A percentile compares a stretch with the other conserved stretches of the same genome.
Evolutionary conservation across 441 rosid genomes (phyloP).

Genomic region (Jatropha podagrica): DNA sequence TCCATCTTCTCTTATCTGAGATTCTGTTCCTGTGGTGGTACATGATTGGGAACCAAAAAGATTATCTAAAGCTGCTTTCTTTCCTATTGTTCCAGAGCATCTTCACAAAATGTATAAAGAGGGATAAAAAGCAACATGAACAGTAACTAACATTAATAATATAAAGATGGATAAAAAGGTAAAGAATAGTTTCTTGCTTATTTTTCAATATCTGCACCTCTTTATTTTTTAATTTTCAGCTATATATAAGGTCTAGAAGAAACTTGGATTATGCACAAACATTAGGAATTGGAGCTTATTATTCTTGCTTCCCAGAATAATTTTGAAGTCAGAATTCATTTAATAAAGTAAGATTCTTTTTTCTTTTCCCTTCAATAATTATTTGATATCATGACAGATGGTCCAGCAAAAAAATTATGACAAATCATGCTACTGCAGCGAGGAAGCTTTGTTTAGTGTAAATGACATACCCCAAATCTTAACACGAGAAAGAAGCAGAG

Average conservation of each 20-base stretch:
- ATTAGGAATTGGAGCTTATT: constrained; percentile 2
- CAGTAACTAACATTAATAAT: constrained; percentile 3
- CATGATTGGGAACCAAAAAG: constrained; percentile 53
- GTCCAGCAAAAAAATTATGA: no score
- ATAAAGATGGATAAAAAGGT: not conserved
- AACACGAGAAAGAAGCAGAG: no score
- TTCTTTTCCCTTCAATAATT: not conserved
- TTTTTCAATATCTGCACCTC: no score
- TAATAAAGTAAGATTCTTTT: not conserved
- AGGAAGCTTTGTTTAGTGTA: no score
- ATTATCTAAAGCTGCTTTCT: constrained; percentile 51
- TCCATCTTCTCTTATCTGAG: constrained; percentile 57
- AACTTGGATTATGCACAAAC: no score
- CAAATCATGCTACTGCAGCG: no score
- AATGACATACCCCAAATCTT: no score
- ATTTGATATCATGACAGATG: no score
- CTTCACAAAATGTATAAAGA: no score
- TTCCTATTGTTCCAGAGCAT: constrained; percentile 40
- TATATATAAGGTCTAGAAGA: no score
- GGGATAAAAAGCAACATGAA: constrained; percentile 21
- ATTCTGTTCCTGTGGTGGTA: constrained; percentile 58
- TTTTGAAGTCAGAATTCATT: constrained; percentile 2
- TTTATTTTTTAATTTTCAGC: no score
- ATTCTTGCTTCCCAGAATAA: not conserved
- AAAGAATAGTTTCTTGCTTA: no score